Evolutionary conservation across 306 rosid species (phyloP).

Genomic region (Dalbergia cultrata): DNA sequence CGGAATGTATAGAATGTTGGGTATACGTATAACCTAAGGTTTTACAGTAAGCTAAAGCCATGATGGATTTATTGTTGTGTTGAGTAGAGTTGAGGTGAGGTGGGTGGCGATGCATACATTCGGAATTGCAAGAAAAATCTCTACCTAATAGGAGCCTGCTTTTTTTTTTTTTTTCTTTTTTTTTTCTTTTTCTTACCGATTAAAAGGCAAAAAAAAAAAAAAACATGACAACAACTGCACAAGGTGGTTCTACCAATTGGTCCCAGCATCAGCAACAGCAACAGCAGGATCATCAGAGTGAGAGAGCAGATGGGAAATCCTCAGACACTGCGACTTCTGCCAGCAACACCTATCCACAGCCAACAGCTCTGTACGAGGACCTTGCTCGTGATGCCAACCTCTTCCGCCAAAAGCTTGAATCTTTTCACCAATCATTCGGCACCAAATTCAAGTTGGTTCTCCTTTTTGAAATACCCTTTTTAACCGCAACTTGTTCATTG

Average conservation of each 20-base stretch:
- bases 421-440: conserved; percentile 65
- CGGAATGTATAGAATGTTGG: not conserved
- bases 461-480: not conserved
- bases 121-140: conserved; percentile 6
- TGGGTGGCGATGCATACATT: not conserved
- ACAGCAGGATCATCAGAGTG: too few species aligned
- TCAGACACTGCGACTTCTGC: conserved; percentile 21
- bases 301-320: conserved; percentile 44
- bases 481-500: not conserved
- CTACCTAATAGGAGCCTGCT: not conserved
- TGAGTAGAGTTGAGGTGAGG: too few species aligned
- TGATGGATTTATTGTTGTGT: too few species aligned
- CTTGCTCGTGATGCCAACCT: conserved; percentile 63
- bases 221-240: conserved; percentile 33
- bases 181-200: not conserved
- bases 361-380: conserved; percentile 65
- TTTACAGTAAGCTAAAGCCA: conserved; percentile 10
- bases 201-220: conserved; percentile 3
- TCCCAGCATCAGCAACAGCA: conserved; percentile 16
- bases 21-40: not conserved
- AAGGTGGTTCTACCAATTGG: conserved; percentile 47
- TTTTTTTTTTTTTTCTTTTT: not conserved
- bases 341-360: conserved; percentile 58
- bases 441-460: conserved; percentile 63
- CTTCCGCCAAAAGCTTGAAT: conserved; percentile 70